Conservation (phyloP, 2,329 filamentous ascomycete genomes). For the Sclerotinia sclerotiorum region DNA sequence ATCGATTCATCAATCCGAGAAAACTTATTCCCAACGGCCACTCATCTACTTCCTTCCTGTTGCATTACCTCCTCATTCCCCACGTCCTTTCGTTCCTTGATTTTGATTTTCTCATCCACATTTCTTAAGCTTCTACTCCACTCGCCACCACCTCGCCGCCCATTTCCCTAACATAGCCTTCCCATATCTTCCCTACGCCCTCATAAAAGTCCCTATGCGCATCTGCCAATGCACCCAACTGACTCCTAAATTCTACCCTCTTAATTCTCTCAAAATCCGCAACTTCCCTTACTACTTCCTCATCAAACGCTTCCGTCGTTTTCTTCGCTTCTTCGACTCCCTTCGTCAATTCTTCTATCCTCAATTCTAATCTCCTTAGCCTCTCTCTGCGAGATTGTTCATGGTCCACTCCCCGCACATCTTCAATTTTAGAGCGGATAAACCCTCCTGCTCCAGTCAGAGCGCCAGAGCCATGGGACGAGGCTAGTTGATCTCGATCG, state of each 20-base stretch:
- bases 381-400: slow-evolving; percentile 86
- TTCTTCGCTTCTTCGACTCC: slow-evolving; percentile 87
- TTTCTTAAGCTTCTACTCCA: slow-evolving; percentile 9
- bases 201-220: slow-evolving; percentile 86
- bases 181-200: slow-evolving; percentile 79
- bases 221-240: slow-evolving; percentile 79
- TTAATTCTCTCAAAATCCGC: slow-evolving; percentile 96
- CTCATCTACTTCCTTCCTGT: background rate
- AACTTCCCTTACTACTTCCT: slow-evolving; percentile 92
- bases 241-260: slow-evolving; percentile 83
- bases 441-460: slow-evolving; percentile 80
- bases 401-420: slow-evolving; percentile 94
- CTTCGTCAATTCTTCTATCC: slow-evolving; percentile 85
- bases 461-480: slow-evolving; percentile 59
- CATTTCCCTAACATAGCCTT: slow-evolving; percentile 85
- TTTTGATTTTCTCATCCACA: background rate
- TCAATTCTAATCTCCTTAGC: slow-evolving; percentile 83
- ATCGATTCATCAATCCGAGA: slow-evolving; percentile 11
- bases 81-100: background rate
- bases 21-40: background rate
- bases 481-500: slow-evolving; percentile 70
- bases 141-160: slow-evolving; percentile 38
- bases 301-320: slow-evolving; percentile 89
- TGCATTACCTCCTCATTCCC: background rate
- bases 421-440: slow-evolving; percentile 90